Conservation (phyloP, 305 asterid genomes). For the Fraxinus sp. region DNA sequence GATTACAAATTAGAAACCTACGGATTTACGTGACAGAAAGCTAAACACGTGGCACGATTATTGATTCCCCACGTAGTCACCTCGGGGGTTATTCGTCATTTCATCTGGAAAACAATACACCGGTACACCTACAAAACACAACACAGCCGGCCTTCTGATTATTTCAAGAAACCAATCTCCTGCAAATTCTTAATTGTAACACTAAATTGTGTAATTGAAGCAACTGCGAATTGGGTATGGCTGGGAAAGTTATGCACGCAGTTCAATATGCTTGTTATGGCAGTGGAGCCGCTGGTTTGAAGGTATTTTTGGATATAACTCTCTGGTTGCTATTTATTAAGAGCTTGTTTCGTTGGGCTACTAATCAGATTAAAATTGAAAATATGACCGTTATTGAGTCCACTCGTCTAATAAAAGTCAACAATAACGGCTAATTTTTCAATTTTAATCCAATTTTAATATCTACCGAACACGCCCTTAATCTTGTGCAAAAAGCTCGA, state of each 20-base stretch:
- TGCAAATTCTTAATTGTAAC: background rate
- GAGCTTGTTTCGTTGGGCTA: too few species aligned
- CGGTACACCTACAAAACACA: background rate
- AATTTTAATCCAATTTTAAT: too few species aligned
- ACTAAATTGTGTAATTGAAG: background rate
- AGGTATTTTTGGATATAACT: slow-evolving; percentile 30
- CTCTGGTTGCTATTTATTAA: background rate
- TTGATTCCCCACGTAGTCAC: background rate
- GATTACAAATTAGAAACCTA: background rate
- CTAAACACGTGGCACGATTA: background rate
- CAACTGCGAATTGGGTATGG: slow-evolving; percentile 26
- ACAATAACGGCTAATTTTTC: too few species aligned
- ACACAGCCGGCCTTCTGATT: background rate
- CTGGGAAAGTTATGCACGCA: slow-evolving; percentile 51
- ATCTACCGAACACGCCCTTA: too few species aligned
- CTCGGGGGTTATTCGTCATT: slow-evolving; percentile 9
- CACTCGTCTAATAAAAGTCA: too few species aligned
- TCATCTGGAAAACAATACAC: background rate
- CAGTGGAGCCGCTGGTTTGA: slow-evolving; percentile 48
- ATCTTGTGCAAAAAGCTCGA: too few species aligned
- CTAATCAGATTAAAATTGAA: too few species aligned
- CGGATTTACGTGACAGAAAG: background rate
- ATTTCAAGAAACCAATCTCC: background rate
- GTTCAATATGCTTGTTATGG: slow-evolving; percentile 42
- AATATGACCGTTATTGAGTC: too few species aligned